Percentiles rank a stretch among this genome's conserved stretches.
Evolutionary conservation across 2,329 filamentous ascomycete genomes (phyloP).

Genomic region (Decorospora gaudefroyi): DNA sequence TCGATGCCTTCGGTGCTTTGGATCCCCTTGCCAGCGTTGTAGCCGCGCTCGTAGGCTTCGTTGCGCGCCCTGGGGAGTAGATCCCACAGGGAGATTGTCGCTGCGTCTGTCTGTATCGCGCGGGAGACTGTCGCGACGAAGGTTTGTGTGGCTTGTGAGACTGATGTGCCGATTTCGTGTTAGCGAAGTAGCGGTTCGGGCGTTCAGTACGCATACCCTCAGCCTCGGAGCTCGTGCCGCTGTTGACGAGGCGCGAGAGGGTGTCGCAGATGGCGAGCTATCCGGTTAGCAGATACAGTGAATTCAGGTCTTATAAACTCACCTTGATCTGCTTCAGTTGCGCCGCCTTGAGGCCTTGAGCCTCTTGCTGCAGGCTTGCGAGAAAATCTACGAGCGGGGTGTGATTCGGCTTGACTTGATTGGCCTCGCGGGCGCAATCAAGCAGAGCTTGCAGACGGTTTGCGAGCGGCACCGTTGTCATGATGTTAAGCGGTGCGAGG

Average conservation of each 20-base stretch:
- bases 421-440: not conserved
- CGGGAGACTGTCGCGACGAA: not conserved
- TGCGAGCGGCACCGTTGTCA: not conserved
- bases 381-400: conserved; percentile 4
- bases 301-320: not conserved
- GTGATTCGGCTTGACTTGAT: not conserved
- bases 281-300: not conserved
- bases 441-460: conserved; percentile 1
- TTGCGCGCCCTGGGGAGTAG: conserved; percentile 3
- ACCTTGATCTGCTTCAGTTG: not conserved
- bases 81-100: conserved; percentile 4
- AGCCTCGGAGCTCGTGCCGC: not conserved
- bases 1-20: not conserved
- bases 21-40: not conserved
- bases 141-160: not conserved
- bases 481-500: not conserved
- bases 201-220: not conserved
- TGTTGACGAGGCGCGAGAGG: not conserved
- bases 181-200: not conserved
- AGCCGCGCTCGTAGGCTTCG: conserved; percentile 5
- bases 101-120: conserved; percentile 4
- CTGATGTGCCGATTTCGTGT: not conserved
- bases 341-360: not conserved
- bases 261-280: conserved; percentile 2
- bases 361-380: not conserved